Conservation (phyloP, 306 rosid genomes). For the Arachis hypogaea region DNA sequence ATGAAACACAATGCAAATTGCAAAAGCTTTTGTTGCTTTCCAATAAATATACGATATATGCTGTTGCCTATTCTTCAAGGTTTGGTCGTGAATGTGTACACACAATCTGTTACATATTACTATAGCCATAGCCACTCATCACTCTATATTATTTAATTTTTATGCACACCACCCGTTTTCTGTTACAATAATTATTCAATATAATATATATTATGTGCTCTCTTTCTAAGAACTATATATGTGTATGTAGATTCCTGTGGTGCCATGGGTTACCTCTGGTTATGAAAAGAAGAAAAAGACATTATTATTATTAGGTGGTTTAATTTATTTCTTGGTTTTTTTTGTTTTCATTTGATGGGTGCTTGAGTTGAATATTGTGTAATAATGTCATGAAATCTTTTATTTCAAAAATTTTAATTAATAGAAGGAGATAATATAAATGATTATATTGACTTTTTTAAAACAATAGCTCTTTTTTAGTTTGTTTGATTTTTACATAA, state of each 20-base stretch:
- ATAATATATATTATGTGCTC: neutral
- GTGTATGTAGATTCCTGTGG: conserved; percentile 4
- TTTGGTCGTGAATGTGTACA: conserved; percentile 3
- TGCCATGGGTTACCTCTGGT: conserved; percentile 3
- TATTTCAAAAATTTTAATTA: rapidly evolving
- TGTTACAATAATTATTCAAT: too few species aligned
- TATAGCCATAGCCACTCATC: neutral
- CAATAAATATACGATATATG: neutral
- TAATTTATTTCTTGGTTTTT: neutral
- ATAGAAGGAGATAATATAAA: too few species aligned
- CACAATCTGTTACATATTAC: neutral
- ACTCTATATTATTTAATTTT: too few species aligned
- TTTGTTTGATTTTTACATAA: too few species aligned
- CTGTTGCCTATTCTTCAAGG: neutral
- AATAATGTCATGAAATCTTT: neutral
- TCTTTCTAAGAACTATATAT: conserved; percentile 8
- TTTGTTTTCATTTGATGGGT: neutral
- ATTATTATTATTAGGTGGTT: neutral
- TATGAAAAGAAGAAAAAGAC: conserved; percentile 22
- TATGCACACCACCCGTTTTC: too few species aligned
- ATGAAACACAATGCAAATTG: conserved; percentile 23
- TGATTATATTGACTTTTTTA: too few species aligned
- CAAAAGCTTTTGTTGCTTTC: conserved; percentile 27
- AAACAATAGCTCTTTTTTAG: too few species aligned
- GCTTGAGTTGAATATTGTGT: conserved; percentile 18